These are phyloP conservation scores for Tieghemiomyces parasiticus DNA, from an alignment of 192 early-diverging fungal genomes.

Conservation along the genomic window DNA sequence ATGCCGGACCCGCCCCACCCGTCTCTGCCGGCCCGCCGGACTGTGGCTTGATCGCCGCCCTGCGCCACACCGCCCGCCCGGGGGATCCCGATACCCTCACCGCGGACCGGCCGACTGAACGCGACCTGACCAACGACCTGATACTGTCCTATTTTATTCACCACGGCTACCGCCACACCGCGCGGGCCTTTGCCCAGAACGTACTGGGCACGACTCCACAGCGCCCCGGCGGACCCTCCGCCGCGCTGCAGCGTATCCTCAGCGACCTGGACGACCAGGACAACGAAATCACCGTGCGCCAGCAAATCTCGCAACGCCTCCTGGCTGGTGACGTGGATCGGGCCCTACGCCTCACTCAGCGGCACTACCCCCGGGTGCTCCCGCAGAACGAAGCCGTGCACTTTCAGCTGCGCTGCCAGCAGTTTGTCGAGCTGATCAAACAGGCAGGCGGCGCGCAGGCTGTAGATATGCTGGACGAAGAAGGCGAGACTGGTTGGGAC, in stretches of 20 bases:
- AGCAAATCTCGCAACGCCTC: slow-evolving; percentile 38
- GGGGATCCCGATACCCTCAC: not conserved
- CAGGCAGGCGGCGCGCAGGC: slow-evolving; percentile 15
- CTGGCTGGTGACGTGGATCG: slow-evolving; percentile 56
- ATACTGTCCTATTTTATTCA: slow-evolving; percentile 74
- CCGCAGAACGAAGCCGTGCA: slow-evolving; percentile 39
- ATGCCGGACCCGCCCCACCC: not conserved
- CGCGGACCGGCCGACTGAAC: slow-evolving; percentile 7
- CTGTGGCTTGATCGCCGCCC: not conserved
- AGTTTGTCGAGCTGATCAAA: slow-evolving; percentile 77
- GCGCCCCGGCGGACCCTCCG: slow-evolving; percentile 5
- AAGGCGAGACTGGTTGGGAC: not conserved
- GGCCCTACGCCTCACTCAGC: slow-evolving; percentile 50
- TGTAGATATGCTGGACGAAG: slow-evolving; percentile 9
- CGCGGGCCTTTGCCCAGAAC: slow-evolving; percentile 43
- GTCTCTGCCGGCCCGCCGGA: not conserved
- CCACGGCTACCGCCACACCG: slow-evolving; percentile 65
- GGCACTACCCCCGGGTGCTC: slow-evolving; percentile 53
- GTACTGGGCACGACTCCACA: slow-evolving; percentile 12
- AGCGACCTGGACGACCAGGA: slow-evolving; percentile 19
- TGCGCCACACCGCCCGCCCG: not conserved
- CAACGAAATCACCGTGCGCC: slow-evolving; percentile 17
- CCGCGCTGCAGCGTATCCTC: slow-evolving; percentile 15
- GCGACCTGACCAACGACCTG: slow-evolving; percentile 31
- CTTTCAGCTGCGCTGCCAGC: slow-evolving; percentile 66